Evolutionary conservation across 1,284 basidiomycete genomes (phyloP).

Genomic region (Cryptococcus floricola): DNA sequence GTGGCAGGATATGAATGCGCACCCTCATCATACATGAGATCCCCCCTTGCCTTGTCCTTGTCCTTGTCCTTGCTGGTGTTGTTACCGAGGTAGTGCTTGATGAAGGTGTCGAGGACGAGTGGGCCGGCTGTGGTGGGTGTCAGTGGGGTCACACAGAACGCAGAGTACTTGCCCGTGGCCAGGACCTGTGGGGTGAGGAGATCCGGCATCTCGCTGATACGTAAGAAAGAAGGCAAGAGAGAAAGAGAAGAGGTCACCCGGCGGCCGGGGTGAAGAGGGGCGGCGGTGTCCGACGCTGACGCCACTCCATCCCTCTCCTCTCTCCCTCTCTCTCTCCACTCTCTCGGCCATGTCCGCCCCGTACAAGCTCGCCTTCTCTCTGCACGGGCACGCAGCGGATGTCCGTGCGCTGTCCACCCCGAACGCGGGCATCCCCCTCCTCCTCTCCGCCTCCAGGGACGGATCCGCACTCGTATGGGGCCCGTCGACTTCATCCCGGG

Average conservation of each 20-base stretch:
- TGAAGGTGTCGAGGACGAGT: conserved; percentile 68
- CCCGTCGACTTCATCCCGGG: conserved; percentile 54
- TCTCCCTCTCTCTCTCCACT: neutral
- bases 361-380: conserved; percentile 77
- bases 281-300: neutral
- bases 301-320: neutral
- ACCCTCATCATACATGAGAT: conserved; percentile 73
- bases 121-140: conserved; percentile 54
- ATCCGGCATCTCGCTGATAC: conserved; percentile 34
- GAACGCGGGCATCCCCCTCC: conserved; percentile 29
- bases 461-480: conserved; percentile 82
- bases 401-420: conserved; percentile 40
- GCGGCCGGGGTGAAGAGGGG: neutral
- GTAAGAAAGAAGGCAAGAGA: no score
- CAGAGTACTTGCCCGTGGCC: conserved; percentile 25
- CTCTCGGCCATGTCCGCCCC: conserved; percentile 39
- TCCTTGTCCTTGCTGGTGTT: conserved; percentile 31
- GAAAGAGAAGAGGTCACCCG: no score
- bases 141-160: neutral
- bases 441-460: conserved; percentile 86
- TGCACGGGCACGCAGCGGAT: conserved; percentile 53
- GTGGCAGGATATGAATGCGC: conserved; percentile 8
- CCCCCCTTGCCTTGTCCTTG: conserved; percentile 51
- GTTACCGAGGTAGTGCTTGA: conserved; percentile 73
- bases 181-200: conserved; percentile 35